phyloP scores from a whole-genome alignment of 257 asterid species.

The Solanum rostratum region DNA sequence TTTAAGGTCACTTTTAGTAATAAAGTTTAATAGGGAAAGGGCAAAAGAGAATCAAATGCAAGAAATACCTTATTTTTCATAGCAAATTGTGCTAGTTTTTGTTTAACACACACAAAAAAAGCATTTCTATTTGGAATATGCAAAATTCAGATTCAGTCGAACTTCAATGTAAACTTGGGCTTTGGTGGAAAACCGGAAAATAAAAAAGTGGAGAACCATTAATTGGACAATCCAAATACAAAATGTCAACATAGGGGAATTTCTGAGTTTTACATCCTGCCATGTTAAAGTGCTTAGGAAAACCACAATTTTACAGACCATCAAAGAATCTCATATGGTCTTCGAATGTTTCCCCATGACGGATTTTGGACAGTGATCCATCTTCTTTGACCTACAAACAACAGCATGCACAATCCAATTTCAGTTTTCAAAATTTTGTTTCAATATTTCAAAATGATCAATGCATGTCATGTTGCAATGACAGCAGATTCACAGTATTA shows the following conservation, averaged over 20 bases:
- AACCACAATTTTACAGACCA: constrained; percentile 32
- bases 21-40: background rate
- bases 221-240: background rate
- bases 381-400: constrained; percentile 67
- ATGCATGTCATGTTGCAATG: background rate
- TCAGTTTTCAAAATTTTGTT: background rate
- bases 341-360: constrained; percentile 76
- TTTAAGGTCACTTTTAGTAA: background rate
- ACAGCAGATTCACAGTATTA: background rate
- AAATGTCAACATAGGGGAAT: background rate
- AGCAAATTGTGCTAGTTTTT: background rate
- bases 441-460: background rate
- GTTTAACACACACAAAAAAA: background rate
- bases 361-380: constrained; percentile 64
- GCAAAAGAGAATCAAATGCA: background rate
- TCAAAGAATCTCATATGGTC: constrained; percentile 75
- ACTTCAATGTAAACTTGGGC: background rate
- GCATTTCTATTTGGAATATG: background rate
- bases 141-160: background rate
- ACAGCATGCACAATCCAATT: background rate
- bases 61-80: background rate
- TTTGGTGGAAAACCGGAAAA: background rate
- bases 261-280: background rate
- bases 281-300: background rate
- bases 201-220: background rate